Conservation (phyloP, 192 early-diverging fungal genomes). For the Backusella westeae region DNA sequence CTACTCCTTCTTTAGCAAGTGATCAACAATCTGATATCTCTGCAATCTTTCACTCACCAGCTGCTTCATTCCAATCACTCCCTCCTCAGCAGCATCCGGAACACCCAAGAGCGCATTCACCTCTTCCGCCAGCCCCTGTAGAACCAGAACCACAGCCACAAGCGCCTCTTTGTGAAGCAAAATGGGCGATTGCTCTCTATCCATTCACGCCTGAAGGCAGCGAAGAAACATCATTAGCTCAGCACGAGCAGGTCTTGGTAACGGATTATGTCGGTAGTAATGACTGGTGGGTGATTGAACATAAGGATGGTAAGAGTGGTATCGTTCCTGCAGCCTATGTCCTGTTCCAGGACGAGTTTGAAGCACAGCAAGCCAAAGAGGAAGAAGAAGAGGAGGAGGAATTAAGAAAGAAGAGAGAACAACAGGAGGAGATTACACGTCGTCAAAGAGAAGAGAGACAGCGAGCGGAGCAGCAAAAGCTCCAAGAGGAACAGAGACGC, state of each 20-base stretch:
- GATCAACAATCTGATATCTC: not conserved
- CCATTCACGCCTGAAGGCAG: constrained; percentile 79
- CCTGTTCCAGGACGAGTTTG: constrained; percentile 29
- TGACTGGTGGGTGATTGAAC: constrained; percentile 87
- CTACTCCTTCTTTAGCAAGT: not conserved
- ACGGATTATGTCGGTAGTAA: constrained; percentile 78
- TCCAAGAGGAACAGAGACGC: constrained; percentile 10
- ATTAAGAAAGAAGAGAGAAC: constrained; percentile 17
- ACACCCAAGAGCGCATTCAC: not conserved
- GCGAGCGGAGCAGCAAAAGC: not conserved
- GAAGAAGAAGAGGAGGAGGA: constrained; percentile 33
- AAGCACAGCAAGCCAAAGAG: constrained; percentile 8
- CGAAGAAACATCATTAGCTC: constrained; percentile 82
- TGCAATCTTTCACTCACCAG: not conserved
- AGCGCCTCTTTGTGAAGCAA: constrained; percentile 16
- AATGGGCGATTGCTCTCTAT: constrained; percentile 64
- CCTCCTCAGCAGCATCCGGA: not conserved
- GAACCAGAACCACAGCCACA: not conserved
- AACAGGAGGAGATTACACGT: constrained; percentile 27
- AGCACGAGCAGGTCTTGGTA: constrained; percentile 82
- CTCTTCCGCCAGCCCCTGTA: not conserved
- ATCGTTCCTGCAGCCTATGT: constrained; percentile 83
- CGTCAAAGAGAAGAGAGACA: constrained; percentile 20
- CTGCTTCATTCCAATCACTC: not conserved
- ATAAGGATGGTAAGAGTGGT: constrained; percentile 60